Percentiles rank a stretch among this genome's conserved stretches.
Evolutionary conservation across 2,329 filamentous ascomycete species (phyloP).

Genomic region (Epichloe bromicola): DNA sequence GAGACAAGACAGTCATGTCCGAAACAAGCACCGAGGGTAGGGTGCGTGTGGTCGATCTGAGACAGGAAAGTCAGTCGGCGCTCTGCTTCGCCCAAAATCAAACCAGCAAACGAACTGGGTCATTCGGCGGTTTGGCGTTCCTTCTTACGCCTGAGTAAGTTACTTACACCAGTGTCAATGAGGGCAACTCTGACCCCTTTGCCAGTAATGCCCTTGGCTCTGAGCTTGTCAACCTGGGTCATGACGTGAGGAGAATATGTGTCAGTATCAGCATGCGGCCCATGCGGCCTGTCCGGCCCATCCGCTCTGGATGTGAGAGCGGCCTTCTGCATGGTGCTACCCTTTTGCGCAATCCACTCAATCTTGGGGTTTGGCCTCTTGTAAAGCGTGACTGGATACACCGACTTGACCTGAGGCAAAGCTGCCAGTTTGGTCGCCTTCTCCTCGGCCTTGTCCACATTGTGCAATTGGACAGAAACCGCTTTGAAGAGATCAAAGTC

Average conservation of each 20-base stretch:
- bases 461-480: slow-evolving; percentile 38
- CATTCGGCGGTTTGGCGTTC: not conserved
- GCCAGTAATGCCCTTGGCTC: slow-evolving; percentile 33
- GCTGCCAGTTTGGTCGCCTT: slow-evolving; percentile 27
- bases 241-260: slow-evolving; percentile 38
- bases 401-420: slow-evolving; percentile 32
- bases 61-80: not conserved
- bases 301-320: slow-evolving; percentile 11
- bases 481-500: slow-evolving; percentile 41
- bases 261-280: slow-evolving; percentile 12
- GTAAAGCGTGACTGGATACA: slow-evolving; percentile 35
- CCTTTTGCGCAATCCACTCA: slow-evolving; percentile 26
- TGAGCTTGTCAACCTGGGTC: slow-evolving; percentile 43
- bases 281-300: slow-evolving; percentile 4
- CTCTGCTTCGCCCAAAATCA: not conserved
- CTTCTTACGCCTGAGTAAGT: too few species aligned
- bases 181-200: slow-evolving; percentile 40
- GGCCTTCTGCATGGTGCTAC: slow-evolving; percentile 10
- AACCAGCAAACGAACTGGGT: not conserved
- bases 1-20: slow-evolving; percentile 44
- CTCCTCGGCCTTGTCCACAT: slow-evolving; percentile 30
- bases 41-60: slow-evolving; percentile 49
- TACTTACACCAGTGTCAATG: slow-evolving; percentile 40
- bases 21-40: slow-evolving; percentile 51
- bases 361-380: slow-evolving; percentile 31